Evolutionary conservation across 176 grass and related monocot species (phyloP).

Genomic region (Oryza punctata): DNA sequence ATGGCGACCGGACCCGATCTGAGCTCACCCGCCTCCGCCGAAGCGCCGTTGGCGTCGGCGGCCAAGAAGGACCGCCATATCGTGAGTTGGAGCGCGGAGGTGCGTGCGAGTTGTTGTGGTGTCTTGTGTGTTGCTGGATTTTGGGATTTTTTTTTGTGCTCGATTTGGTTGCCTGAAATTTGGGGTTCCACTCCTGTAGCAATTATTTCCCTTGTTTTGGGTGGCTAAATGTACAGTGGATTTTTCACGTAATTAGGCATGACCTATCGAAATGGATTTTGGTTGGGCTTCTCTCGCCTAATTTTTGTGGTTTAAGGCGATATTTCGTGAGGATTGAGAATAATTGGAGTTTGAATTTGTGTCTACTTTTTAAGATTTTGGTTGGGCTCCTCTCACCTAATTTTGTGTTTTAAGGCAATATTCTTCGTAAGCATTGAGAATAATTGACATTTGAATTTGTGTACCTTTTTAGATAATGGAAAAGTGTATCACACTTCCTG

Average conservation of each 20-base stretch:
- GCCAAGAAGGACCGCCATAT: slow-evolving; percentile 90
- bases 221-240: neutral
- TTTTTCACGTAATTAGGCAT: neutral
- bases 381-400: too few relatives aligned
- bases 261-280: neutral
- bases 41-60: slow-evolving; percentile 3
- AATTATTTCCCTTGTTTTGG: neutral
- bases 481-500: neutral
- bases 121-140: neutral
- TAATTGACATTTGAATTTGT: neutral
- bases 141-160: too few relatives aligned
- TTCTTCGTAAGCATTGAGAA: too few relatives aligned
- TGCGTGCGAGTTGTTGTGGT: neutral
- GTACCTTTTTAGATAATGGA: too few relatives aligned
- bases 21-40: slow-evolving; percentile 35
- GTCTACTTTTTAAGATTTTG: neutral
- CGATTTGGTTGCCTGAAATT: slow-evolving; percentile 27
- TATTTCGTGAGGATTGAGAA: neutral
- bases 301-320: neutral
- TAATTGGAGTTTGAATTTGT: neutral
- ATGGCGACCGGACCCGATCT: slow-evolving; percentile 65
- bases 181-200: neutral
- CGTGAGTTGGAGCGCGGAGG: slow-evolving; percentile 81
- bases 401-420: too few relatives aligned
- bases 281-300: neutral